Base-by-base conservation (phyloP, 2,329 filamentous ascomycete species). In the Pyricularia sp. region DNA sequence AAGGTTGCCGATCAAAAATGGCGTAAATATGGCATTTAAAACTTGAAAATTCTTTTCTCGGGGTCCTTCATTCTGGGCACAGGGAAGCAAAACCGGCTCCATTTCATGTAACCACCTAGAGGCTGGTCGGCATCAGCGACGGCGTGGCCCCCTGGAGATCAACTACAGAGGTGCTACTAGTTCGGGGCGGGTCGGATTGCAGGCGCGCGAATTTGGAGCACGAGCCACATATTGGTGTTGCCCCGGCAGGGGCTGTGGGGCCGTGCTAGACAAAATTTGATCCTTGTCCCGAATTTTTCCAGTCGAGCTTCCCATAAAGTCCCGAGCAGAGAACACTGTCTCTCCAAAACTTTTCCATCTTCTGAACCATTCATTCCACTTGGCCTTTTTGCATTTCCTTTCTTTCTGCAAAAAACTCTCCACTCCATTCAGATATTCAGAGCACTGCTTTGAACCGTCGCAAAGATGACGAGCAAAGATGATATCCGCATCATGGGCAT, bases 401-500 rank as follows among this genome's bases (percentile, higher is more conserved):
- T 70, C 73, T 75, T 76, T 76, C 76, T 73, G 74, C 76, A 76
- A 59, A 59, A 81, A 59, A 5, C 55, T 85, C 84, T 85, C 84
- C 83, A 79, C 83, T 86, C 84, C 81, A 75, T 83, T 77, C 79
- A 74, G 40, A 49, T 49, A n/a, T 77, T 75, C 72, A 76, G 74
- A 72, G 71, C 71, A 73, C 70, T 75, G 71, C 73, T 76, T 77
- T 77, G 75, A 78, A 72, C 73, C 76, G 72, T 73, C 73, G 75
- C 74, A 78, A 83, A 75, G 73, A 86, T 85, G 69, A 78, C 82
- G 76, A 70, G 74, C 72, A 77, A 79, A 73, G 78, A 83, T 69
- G 78, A 83, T 73, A 78, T 80, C 71, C 83, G 79, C 76, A 80
- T 88, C 73, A 73, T 87, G 82, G 85, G 85, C 83, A 87, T 88